Evolutionary conservation across 2,329 filamentous ascomycete species (phyloP).

Genomic region (Neobulgaria alba): DNA sequence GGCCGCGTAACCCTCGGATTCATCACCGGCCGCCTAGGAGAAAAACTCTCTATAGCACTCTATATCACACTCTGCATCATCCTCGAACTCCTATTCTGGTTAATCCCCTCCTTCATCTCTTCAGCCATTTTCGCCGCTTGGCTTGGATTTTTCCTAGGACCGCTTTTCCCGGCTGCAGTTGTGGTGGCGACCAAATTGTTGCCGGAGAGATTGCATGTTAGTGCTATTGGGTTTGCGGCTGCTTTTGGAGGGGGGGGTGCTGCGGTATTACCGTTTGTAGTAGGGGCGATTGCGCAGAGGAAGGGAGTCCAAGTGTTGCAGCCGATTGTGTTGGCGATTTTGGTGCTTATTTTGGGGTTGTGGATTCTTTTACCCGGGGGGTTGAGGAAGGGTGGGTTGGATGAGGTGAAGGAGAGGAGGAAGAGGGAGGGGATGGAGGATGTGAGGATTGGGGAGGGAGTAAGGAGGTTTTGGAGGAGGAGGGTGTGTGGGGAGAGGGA

Average conservation of each 20-base stretch:
- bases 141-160: conserved; percentile 73
- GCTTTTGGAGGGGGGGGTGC: conserved; percentile 67
- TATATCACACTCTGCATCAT: conserved; percentile 59
- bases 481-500: no score
- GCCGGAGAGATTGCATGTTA: conserved; percentile 64
- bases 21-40: conserved; percentile 64
- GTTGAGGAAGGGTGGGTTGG: conserved; percentile 19
- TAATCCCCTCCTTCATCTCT: conserved; percentile 67
- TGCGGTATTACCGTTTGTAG: conserved; percentile 55
- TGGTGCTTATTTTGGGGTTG: conserved; percentile 37
- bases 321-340: conserved; percentile 43
- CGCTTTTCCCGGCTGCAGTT: conserved; percentile 67
- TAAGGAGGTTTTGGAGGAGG: background rate
- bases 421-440: background rate
- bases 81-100: conserved; percentile 69
- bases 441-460: background rate
- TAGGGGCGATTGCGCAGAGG: conserved; percentile 56
- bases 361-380: conserved; percentile 37
- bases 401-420: conserved; percentile 3
- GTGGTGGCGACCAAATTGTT: conserved; percentile 68
- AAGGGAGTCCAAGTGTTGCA: conserved; percentile 50
- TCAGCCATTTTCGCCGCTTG: conserved; percentile 63
- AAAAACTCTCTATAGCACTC: conserved; percentile 54
- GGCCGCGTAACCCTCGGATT: conserved; percentile 70
- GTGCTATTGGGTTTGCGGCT: conserved; percentile 70